These are phyloP conservation scores for Ambrosia hybrid DNA, from an alignment of 140 eudicot species.

Conservation along the genomic window DNA sequence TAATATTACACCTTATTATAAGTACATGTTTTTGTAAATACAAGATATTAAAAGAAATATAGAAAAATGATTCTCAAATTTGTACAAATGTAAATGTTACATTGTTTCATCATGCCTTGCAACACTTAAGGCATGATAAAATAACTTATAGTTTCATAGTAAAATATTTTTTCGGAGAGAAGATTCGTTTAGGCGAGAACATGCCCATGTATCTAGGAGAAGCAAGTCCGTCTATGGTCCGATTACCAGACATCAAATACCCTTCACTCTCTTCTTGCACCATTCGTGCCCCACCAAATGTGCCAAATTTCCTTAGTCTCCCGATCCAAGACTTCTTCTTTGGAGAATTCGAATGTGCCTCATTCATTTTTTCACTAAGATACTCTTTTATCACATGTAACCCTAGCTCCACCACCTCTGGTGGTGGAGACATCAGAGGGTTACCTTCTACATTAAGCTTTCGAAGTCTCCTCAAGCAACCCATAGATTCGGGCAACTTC, in stretches of 20 bases:
- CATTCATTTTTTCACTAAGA: constrained; percentile 60
- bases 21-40: constrained; percentile 5
- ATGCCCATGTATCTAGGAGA: constrained; percentile 63
- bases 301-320: constrained; percentile 50
- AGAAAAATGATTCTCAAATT: background rate
- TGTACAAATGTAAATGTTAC: constrained; percentile 17
- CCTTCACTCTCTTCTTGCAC: constrained; percentile 34
- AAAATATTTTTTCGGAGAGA: constrained; percentile 61
- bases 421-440: constrained; percentile 73
- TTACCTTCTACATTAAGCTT: constrained; percentile 77
- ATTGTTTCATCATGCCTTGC: constrained; percentile 27
- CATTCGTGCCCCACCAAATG: constrained; percentile 32
- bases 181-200: constrained; percentile 67
- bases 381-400: constrained; percentile 52
- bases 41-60: background rate
- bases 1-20: background rate
- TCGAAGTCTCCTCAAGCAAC: constrained; percentile 53
- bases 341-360: constrained; percentile 33
- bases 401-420: constrained; percentile 66
- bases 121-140: too few species aligned
- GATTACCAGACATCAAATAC: constrained; percentile 30
- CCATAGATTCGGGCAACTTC: constrained; percentile 56
- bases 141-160: constrained; percentile 28
- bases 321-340: constrained; percentile 65
- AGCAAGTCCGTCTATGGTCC: constrained; percentile 52